Conservation (phyloP, 495 filamentous ascomycete genomes). For the Neurospora sp. region DNA sequence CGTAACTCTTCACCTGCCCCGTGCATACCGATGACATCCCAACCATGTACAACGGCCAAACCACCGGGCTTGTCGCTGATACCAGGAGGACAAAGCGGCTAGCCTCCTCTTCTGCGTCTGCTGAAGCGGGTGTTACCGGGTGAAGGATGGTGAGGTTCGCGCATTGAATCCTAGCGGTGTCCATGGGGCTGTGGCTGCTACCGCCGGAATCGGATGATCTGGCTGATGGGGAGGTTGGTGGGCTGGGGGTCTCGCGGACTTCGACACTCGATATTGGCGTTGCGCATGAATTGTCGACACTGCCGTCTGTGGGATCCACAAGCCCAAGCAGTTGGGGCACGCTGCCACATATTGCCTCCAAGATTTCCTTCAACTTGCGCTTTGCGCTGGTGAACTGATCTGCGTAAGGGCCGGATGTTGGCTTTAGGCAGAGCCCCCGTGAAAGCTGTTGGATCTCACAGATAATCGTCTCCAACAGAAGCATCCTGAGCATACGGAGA, state of each 20-base stretch:
- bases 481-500: conserved; percentile 45
- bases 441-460: conserved; percentile 19
- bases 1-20: conserved; percentile 16
- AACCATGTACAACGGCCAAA: conserved; percentile 29
- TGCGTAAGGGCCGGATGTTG: conserved; percentile 9
- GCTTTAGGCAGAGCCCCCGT: conserved; percentile 1
- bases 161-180: not conserved
- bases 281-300: conserved; percentile 7
- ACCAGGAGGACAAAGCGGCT: conserved; percentile 26
- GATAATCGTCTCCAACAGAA: conserved; percentile 46
- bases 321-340: conserved; percentile 37
- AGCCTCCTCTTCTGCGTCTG: conserved; percentile 18
- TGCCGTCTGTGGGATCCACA: conserved; percentile 18
- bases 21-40: conserved; percentile 29
- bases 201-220: conserved; percentile 14
- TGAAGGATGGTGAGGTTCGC: conserved; percentile 23
- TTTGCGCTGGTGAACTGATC: conserved; percentile 20
- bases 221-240: conserved; percentile 18
- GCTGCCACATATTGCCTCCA: conserved; percentile 35
- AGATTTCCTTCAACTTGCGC: conserved; percentile 22
- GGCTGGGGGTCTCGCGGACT: conserved; percentile 18
- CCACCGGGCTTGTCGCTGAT: conserved; percentile 25
- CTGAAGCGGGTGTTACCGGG: conserved; percentile 2
- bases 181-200: conserved; percentile 6
- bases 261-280: conserved; percentile 25